Percentiles rank a stretch among this genome's conserved stretches.
phyloP scores from a whole-genome alignment of 805 yeast species.

The Candida koratica region DNA sequence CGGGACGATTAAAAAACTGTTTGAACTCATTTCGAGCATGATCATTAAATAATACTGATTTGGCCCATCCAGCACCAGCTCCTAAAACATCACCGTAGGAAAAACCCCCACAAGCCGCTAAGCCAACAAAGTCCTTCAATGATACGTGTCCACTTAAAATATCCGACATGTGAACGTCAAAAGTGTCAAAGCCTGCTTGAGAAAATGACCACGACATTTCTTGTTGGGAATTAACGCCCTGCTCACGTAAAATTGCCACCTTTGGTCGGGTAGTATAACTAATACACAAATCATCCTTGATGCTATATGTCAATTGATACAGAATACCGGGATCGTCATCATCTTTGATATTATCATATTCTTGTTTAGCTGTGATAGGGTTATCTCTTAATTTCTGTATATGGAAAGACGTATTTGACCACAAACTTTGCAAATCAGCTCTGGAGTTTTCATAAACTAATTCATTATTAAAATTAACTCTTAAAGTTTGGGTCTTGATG shows the following conservation, averaged over 20 bases:
- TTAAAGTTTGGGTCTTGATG: constrained; percentile 46
- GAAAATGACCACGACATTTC: constrained; percentile 98
- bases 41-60: constrained; percentile 83
- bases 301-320: constrained; percentile 71
- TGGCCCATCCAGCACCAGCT: constrained; percentile 99
- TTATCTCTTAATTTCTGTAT: constrained; percentile 92
- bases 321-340: constrained; percentile 87
- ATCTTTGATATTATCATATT: constrained; percentile 68
- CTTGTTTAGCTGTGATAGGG: constrained; percentile 87
- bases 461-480: constrained; percentile 44
- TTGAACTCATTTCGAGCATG: constrained; percentile 71
- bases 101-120: constrained; percentile 99
- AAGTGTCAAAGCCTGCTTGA: constrained; percentile 90
- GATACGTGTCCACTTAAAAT: constrained; percentile 67
- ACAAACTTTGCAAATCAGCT: constrained; percentile 68
- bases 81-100: constrained; percentile 98
- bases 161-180: constrained; percentile 97
- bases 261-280: constrained; percentile 53
- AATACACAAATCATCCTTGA: constrained; percentile 45
- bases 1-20: constrained; percentile 78
- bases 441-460: constrained; percentile 53
- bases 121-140: constrained; percentile 78
- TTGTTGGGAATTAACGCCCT: constrained; percentile 96
- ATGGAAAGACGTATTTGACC: constrained; percentile 87
- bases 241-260: constrained; percentile 96